Evolutionary conservation across 768 basidiomycete species (phyloP).

Genomic region (Pluteus cervinus): DNA sequence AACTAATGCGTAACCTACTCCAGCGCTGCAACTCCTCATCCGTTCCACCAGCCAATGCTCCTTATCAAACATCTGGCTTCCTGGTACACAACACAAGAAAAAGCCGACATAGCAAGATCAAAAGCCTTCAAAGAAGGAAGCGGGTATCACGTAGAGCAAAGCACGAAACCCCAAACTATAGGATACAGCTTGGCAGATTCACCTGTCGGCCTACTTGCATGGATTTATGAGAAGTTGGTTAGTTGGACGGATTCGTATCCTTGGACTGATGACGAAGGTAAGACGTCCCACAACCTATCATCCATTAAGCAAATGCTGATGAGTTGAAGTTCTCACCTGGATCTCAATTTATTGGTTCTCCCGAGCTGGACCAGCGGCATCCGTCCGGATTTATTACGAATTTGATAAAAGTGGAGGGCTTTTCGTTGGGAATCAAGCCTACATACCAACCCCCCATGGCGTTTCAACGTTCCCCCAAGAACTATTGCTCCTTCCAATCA

Average conservation of each 20-base stretch:
- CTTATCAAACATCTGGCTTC: constrained; percentile 21
- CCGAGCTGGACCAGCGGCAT: constrained; percentile 49
- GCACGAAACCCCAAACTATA: constrained; percentile 45
- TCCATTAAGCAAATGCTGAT: background rate
- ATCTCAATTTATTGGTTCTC: constrained; percentile 56
- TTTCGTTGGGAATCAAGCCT: constrained; percentile 2
- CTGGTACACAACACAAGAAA: constrained; percentile 23
- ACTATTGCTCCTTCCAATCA: constrained; percentile 21
- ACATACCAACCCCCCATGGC: constrained; percentile 36
- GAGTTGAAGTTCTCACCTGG: constrained; percentile 48
- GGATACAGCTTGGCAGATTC: constrained; percentile 53
- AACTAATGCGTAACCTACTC: no score
- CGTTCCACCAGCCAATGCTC: constrained; percentile 15
- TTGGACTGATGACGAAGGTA: constrained; percentile 54
- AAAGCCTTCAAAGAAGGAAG: constrained; percentile 21
- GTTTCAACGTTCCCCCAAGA: constrained; percentile 50
- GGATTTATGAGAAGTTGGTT: constrained; percentile 49
- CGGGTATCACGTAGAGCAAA: constrained; percentile 35
- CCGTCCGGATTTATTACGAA: constrained; percentile 57
- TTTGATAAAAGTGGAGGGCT: constrained; percentile 12
- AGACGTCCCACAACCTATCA: no score
- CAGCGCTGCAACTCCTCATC: constrained; percentile 15
- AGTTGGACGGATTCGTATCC: constrained; percentile 46
- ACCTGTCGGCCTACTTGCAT: constrained; percentile 46
- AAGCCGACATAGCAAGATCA: constrained; percentile 23